Conservation (phyloP, 2,329 filamentous ascomycete genomes). For the Ascomycota sp. region DNA sequence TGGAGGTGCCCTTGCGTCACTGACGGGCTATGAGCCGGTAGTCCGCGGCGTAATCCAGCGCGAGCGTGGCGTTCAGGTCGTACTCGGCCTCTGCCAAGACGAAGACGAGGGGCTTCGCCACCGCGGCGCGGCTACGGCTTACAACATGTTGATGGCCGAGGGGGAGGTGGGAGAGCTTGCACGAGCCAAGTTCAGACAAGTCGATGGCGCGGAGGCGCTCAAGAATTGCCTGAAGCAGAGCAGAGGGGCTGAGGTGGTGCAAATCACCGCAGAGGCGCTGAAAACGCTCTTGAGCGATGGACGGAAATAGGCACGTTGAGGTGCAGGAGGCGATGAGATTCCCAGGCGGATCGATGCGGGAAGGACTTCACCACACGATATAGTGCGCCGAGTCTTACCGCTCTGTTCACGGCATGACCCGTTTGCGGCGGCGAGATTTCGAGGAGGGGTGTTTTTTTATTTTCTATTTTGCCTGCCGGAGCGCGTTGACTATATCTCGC, state of each 20-base stretch:
- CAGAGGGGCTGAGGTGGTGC: constrained; percentile 47
- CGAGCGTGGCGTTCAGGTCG: constrained; percentile 50
- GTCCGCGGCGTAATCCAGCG: constrained; percentile 50
- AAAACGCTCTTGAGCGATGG: constrained; percentile 39
- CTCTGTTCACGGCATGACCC: no score
- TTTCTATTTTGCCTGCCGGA: no score
- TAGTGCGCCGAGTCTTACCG: no score
- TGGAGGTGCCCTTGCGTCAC: constrained; percentile 68
- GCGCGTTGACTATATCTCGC: no score
- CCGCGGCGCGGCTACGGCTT: constrained; percentile 54
- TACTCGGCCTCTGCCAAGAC: constrained; percentile 66
- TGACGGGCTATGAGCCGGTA: constrained; percentile 60
- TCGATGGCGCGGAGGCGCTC: constrained; percentile 45
- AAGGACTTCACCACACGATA: no score
- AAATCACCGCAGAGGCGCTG: constrained; percentile 50
- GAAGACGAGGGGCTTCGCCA: constrained; percentile 47
- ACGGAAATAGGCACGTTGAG: neutral
- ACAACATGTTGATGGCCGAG: constrained; percentile 50
- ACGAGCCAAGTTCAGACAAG: constrained; percentile 36
- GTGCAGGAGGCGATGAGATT: neutral
- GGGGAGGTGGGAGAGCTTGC: constrained; percentile 44
- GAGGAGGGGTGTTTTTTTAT: no score
- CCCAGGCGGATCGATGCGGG: no score
- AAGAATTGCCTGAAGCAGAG: constrained; percentile 51
- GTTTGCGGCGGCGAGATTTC: no score